phyloP scores from a whole-genome alignment of 73 alveolate species.

The Symbiodinium natans region DNA sequence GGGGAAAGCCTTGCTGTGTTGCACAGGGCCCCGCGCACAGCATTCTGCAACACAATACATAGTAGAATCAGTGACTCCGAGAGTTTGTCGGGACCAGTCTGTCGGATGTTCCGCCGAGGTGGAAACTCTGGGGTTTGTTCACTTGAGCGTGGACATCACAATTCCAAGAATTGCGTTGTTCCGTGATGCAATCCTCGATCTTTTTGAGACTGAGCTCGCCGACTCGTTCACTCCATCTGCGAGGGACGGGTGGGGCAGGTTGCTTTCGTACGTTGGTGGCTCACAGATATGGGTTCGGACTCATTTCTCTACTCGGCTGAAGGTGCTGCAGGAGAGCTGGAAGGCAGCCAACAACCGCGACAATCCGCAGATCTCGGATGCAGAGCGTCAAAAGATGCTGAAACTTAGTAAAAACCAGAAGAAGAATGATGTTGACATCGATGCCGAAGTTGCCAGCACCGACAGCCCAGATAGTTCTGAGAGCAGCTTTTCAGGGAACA shows the following conservation, averaged over 20 bases:
- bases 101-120: slow-evolving; percentile 15
- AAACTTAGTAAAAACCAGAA: neutral
- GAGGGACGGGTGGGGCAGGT: slow-evolving; percentile 66
- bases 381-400: slow-evolving; percentile 33
- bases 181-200: slow-evolving; percentile 71
- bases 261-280: slow-evolving; percentile 57
- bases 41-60: too few species aligned
- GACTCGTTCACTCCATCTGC: slow-evolving; percentile 23
- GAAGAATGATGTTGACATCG: slow-evolving; percentile 51
- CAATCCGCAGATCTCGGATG: slow-evolving; percentile 10
- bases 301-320: slow-evolving; percentile 40
- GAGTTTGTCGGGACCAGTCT: too few species aligned
- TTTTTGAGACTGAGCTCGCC: slow-evolving; percentile 50
- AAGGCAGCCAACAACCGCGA: slow-evolving; percentile 26
- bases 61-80: too few species aligned
- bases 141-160: slow-evolving; percentile 63
- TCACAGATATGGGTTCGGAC: slow-evolving; percentile 30
- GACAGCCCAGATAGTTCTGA: slow-evolving; percentile 57
- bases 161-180: slow-evolving; percentile 35
- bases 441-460: slow-evolving; percentile 55
- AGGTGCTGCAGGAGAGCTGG: slow-evolving; percentile 87
- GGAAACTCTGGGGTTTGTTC: slow-evolving; percentile 63
- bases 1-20: neutral
- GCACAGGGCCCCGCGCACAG: neutral
- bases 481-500: slow-evolving; percentile 51